A percentile compares a stretch with the other conserved stretches of the same genome.
Conservation (phyloP, 2,329 filamentous ascomycete genomes). For the Trichoderma arundinaceum region DNA sequence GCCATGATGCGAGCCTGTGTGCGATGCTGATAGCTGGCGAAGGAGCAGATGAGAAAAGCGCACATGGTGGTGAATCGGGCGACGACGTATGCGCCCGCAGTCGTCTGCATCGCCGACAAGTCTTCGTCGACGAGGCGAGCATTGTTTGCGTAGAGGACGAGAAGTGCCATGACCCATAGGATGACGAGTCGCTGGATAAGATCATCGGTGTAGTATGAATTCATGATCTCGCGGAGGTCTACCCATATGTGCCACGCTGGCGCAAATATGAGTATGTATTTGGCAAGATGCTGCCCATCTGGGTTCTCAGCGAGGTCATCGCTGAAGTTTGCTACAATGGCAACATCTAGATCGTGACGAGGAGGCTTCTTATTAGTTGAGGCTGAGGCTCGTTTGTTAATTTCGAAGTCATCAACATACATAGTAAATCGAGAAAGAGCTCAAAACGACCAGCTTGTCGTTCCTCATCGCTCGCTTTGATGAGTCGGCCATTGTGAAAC, state of each 20-base stretch:
- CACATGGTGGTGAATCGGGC: constrained; percentile 51
- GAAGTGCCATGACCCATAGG: constrained; percentile 57
- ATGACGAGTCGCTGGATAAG: constrained; percentile 53
- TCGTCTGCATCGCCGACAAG: constrained; percentile 51
- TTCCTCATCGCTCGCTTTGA: constrained; percentile 51
- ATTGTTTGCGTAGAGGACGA: constrained; percentile 57
- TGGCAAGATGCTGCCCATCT: constrained; percentile 50
- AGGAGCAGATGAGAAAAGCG: constrained; percentile 51
- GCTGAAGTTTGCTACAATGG: constrained; percentile 57
- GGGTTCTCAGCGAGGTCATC: constrained; percentile 55
- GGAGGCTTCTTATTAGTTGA: not conserved
- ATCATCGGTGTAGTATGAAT: constrained; percentile 59
- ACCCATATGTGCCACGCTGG: constrained; percentile 58
- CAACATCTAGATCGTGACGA: constrained; percentile 43
- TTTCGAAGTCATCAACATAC: constrained; percentile 36
- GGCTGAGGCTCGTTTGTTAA: accelerated
- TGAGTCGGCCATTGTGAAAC: constrained; percentile 51
- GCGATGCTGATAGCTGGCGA: constrained; percentile 55
- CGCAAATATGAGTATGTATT: constrained; percentile 55
- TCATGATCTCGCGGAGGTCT: constrained; percentile 58
- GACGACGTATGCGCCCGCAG: constrained; percentile 54
- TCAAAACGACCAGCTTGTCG: constrained; percentile 54
- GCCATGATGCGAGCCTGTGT: constrained; percentile 53
- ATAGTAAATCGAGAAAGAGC: constrained; percentile 56
- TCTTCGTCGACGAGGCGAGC: constrained; percentile 51